Percentiles rank a stretch among this genome's conserved stretches.
phyloP scores from a whole-genome alignment of 371 early-diverging fungal species.

The Lichtheimia ramosa region DNA sequence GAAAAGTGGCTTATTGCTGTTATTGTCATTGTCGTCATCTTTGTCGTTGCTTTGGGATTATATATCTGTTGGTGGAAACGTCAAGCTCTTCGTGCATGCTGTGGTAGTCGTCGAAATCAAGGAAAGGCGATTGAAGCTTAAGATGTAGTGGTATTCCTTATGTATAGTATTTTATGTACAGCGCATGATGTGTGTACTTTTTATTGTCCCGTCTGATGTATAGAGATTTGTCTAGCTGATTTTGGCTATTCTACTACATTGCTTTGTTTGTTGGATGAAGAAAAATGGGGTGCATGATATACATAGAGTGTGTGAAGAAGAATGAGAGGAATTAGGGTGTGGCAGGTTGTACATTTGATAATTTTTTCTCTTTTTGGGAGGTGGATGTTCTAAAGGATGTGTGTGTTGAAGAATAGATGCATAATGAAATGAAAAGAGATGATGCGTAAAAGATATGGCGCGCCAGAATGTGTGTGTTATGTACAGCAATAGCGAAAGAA shows the following conservation, averaged over 20 bases:
- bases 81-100: background rate
- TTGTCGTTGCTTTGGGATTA: slow-evolving; percentile 13
- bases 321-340: background rate
- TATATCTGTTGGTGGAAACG: slow-evolving; percentile 16
- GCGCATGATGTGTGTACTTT: background rate
- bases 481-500: background rate
- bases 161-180: background rate
- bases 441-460: no score
- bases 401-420: no score
- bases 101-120: background rate
- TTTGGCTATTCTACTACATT: slow-evolving; percentile 4
- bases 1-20: slow-evolving; percentile 50
- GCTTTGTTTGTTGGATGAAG: background rate
- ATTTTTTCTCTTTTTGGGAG: no score
- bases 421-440: no score
- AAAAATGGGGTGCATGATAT: slow-evolving; percentile 2
- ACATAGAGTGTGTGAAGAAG: background rate
- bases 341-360: no score
- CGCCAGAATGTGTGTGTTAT: no score
- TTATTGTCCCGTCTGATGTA: background rate
- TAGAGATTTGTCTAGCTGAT: no score
- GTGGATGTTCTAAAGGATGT: no score
- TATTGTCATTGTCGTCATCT: slow-evolving; percentile 38
- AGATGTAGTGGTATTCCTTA: no score
- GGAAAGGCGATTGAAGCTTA: background rate